These are phyloP conservation scores for Pseudevernia furfuracea DNA, from an alignment of 495 filamentous ascomycete species.

Conservation along the genomic window DNA sequence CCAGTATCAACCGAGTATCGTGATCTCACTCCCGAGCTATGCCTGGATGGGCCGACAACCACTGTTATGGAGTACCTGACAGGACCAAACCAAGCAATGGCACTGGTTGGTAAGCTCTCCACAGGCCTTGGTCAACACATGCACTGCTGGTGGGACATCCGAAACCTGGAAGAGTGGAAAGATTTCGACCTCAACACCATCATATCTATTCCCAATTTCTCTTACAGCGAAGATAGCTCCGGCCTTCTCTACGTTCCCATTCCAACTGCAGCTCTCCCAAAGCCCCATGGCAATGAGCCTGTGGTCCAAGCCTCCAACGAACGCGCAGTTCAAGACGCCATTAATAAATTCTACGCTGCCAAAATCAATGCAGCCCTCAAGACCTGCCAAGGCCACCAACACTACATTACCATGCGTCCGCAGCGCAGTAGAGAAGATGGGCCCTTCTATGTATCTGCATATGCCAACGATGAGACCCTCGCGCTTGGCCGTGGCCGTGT, in stretches of 20 bases:
- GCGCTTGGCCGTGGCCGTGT: conserved; percentile 72
- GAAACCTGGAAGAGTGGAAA: conserved; percentile 74
- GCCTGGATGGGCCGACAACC: conserved; percentile 42
- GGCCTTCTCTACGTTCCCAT: conserved; percentile 67
- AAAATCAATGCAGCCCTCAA: conserved; percentile 72
- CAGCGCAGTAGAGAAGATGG: conserved; percentile 46
- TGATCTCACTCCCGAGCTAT: conserved; percentile 32
- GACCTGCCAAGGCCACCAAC: conserved; percentile 55
- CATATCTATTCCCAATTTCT: conserved; percentile 60
- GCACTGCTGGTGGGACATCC: conserved; percentile 92
- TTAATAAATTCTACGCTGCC: conserved; percentile 61
- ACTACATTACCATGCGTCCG: conserved; percentile 46
- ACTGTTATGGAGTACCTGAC: conserved; percentile 73
- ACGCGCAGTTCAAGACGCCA: conserved; percentile 58
- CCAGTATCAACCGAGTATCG: conserved; percentile 17
- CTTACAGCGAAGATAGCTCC: conserved; percentile 4
- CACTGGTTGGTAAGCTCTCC: conserved; percentile 68
- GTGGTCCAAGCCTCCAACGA: conserved; percentile 67
- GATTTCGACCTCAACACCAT: conserved; percentile 68
- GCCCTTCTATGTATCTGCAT: conserved; percentile 60
- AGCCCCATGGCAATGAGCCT: conserved; percentile 42
- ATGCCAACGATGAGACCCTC: conserved; percentile 60
- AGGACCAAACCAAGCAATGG: conserved; percentile 66
- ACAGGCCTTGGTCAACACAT: conserved; percentile 61
- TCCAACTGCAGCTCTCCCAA: conserved; percentile 54